Evolutionary conservation across 2,329 filamentous ascomycete genomes (phyloP).

Genomic region (Clonostachys rosea): DNA sequence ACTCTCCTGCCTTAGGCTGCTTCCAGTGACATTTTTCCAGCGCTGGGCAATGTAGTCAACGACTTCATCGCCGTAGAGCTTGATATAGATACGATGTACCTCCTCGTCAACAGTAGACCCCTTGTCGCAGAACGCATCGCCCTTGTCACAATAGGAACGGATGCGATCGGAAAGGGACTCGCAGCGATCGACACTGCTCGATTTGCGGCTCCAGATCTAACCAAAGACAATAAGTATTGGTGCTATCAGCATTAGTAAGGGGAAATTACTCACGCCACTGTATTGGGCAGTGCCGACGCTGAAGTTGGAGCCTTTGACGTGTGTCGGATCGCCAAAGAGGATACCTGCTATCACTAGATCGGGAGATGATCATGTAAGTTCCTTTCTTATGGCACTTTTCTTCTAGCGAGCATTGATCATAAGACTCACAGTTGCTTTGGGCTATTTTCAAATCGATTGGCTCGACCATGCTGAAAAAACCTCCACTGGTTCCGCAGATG

Average conservation of each 20-base stretch:
- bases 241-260: neutral
- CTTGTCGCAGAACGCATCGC: constrained; percentile 32
- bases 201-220: constrained; percentile 29
- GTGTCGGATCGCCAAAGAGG: constrained; percentile 34
- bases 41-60: constrained; percentile 24
- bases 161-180: constrained; percentile 25
- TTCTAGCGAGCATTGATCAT: neutral
- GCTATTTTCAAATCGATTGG: constrained; percentile 17
- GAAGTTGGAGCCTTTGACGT: constrained; percentile 26
- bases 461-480: constrained; percentile 14
- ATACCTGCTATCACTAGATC: constrained; percentile 27
- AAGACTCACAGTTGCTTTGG: constrained; percentile 23
- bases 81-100: constrained; percentile 28
- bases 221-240: neutral
- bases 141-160: constrained; percentile 33
- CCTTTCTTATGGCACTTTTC: neutral
- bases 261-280: constrained; percentile 24
- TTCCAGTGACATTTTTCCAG: too few species aligned
- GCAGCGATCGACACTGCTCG: constrained; percentile 19
- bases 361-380: neutral
- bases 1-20: too few species aligned
- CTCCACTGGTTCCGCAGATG: constrained; percentile 27
- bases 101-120: constrained; percentile 14
- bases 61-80: constrained; percentile 23
- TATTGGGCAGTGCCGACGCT: constrained; percentile 26